These are phyloP conservation scores for Aleurites moluccanus DNA, from an alignment of 441 rosid genomes.

Conservation along the genomic window DNA sequence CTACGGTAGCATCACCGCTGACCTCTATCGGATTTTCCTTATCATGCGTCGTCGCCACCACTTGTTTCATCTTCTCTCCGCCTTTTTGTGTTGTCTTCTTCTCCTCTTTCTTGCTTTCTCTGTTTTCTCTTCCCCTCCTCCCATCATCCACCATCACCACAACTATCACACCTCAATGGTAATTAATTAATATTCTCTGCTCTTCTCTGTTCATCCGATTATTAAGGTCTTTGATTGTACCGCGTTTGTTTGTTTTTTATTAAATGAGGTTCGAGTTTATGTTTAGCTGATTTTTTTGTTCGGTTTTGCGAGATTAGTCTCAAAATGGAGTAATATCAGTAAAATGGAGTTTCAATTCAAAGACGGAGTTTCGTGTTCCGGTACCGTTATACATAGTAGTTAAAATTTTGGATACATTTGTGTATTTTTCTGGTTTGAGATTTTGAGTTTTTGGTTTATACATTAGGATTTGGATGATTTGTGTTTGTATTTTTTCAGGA, in stretches of 20 bases:
- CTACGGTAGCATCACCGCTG: not conserved
- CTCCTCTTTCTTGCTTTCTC: slow-evolving; percentile 47
- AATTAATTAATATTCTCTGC: slow-evolving; percentile 6
- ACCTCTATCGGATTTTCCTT: slow-evolving; percentile 34
- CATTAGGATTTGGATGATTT: slow-evolving; percentile 6
- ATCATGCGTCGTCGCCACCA: slow-evolving; percentile 49
- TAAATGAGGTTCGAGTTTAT: not conserved
- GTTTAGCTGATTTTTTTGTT: not conserved
- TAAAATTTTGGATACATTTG: not conserved
- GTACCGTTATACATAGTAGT: slow-evolving; percentile 22
- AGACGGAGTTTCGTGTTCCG: slow-evolving; percentile 41
- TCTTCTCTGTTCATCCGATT: not conserved
- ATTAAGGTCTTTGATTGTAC: not conserved
- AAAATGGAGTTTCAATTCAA: slow-evolving; percentile 21
- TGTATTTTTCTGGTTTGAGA: not conserved
- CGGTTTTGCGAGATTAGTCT: slow-evolving; percentile 25
- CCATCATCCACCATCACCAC: slow-evolving; percentile 21
- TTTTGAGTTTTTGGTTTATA: slow-evolving; percentile 9
- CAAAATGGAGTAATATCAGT: slow-evolving; percentile 21
- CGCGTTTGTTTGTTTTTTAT: not conserved
- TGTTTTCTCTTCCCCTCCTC: slow-evolving; percentile 42
- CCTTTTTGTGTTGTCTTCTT: slow-evolving; percentile 48
- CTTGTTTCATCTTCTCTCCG: slow-evolving; percentile 51
- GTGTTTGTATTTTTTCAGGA: slow-evolving; percentile 28
- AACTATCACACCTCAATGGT: slow-evolving; percentile 16